Evolutionary conservation across 108 stramenopile species (phyloP).

Genomic region (Cyclotella baltica): DNA sequence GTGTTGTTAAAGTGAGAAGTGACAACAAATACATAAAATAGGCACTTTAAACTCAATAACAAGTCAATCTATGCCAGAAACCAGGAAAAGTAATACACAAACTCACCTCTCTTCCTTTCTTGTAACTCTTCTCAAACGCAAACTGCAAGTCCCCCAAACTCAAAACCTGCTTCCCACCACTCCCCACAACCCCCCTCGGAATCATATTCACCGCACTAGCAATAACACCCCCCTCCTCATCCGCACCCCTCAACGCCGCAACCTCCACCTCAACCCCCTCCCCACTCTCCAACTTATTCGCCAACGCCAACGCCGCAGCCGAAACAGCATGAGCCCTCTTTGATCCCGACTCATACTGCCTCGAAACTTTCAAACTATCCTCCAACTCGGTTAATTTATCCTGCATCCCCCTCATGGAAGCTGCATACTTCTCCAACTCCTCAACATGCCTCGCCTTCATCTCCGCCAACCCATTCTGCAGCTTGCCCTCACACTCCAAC

Average conservation of each 20-base stretch:
- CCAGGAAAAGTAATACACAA: background rate
- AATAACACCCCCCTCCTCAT: conserved; percentile 65
- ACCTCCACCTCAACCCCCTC: conserved; percentile 67
- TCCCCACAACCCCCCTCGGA: conserved; percentile 54
- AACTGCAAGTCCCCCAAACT: conserved; percentile 82
- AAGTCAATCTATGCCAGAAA: too few relatives aligned
- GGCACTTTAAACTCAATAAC: too few relatives aligned
- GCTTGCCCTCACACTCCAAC: conserved; percentile 26
- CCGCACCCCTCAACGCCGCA: conserved; percentile 70
- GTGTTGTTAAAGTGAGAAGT: background rate
- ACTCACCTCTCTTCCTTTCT: conserved; percentile 59
- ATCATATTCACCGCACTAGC: conserved; percentile 62
- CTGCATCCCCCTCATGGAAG: conserved; percentile 57
- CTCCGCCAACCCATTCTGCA: conserved; percentile 55
- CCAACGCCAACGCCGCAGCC: conserved; percentile 81
- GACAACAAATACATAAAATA: too few relatives aligned
- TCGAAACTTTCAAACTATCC: conserved; percentile 59
- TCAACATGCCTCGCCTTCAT: conserved; percentile 58
- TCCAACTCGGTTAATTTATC: conserved; percentile 66
- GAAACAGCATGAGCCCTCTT: conserved; percentile 72
- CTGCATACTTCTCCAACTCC: conserved; percentile 63
- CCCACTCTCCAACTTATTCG: conserved; percentile 68
- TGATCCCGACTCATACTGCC: conserved; percentile 66
- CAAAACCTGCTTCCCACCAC: conserved; percentile 55
- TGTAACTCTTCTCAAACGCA: conserved; percentile 69